These are phyloP conservation scores for Termitomyces sp. DNA, from an alignment of 768 basidiomycete species.

Conservation along the genomic window DNA sequence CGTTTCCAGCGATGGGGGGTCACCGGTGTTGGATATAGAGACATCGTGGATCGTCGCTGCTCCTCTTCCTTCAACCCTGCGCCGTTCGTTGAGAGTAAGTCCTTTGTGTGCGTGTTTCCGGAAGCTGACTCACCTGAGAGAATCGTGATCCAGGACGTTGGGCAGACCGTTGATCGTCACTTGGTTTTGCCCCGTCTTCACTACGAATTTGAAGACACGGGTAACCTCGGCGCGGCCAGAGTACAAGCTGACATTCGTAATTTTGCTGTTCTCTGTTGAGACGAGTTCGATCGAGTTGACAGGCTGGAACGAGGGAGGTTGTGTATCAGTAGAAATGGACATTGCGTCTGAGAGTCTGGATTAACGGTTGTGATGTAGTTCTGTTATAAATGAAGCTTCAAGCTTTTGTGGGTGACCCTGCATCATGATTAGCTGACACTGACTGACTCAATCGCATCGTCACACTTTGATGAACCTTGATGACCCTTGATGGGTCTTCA, in stretches of 20 bases:
- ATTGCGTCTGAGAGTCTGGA: neutral
- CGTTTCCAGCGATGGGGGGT: neutral
- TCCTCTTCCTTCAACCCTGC: conserved; percentile 29
- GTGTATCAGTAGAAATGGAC: neutral
- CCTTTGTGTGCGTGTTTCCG: neutral
- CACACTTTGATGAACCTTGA: too few species aligned
- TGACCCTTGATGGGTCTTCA: too few species aligned
- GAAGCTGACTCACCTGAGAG: conserved; percentile 25
- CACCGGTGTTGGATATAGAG: conserved; percentile 15
- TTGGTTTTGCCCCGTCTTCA: conserved; percentile 27
- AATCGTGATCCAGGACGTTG: conserved; percentile 21
- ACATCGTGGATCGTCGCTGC: conserved; percentile 31
- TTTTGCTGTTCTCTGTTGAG: conserved; percentile 23
- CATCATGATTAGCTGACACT: too few species aligned
- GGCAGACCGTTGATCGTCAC: conserved; percentile 28
- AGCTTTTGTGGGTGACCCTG: too few species aligned
- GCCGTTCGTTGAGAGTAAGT: neutral
- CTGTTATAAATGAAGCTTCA: too few species aligned
- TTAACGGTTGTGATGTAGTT: too few species aligned
- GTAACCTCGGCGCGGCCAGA: conserved; percentile 30
- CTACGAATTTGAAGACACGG: conserved; percentile 23
- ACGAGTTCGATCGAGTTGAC: conserved; percentile 17
- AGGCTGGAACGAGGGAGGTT: neutral
- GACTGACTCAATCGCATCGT: too few species aligned
- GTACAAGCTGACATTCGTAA: conserved; percentile 29